Evolutionary conservation across 495 filamentous ascomycete species (phyloP).

Genomic region (Neurospora sp.): DNA sequence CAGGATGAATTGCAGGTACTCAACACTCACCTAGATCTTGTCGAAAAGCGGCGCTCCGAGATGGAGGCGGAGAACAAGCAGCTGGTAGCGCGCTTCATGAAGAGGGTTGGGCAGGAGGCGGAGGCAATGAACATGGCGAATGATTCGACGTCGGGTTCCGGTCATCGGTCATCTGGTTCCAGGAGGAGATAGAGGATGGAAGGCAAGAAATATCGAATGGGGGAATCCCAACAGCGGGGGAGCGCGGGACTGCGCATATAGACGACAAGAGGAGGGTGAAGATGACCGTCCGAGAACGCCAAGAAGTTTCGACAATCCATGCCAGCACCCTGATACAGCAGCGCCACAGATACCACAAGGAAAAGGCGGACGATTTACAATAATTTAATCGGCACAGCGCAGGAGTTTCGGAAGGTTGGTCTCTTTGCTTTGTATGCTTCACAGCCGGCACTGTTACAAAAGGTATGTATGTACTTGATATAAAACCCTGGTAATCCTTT

Average conservation of each 20-base stretch:
- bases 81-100: constrained; percentile 85
- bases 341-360: neutral
- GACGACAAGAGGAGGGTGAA: neutral
- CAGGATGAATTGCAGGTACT: constrained; percentile 84
- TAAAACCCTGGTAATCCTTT: neutral
- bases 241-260: neutral
- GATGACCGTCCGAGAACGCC: neutral
- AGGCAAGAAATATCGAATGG: neutral
- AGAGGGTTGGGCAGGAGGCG: constrained; percentile 70
- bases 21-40: constrained; percentile 79
- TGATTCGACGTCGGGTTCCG: constrained; percentile 10
- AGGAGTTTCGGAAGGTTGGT: neutral
- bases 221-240: neutral
- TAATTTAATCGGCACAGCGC: neutral
- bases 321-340: neutral
- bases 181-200: neutral
- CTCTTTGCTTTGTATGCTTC: neutral
- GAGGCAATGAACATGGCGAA: constrained; percentile 71
- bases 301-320: neutral
- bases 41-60: constrained; percentile 57
- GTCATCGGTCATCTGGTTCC: neutral
- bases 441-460: neutral
- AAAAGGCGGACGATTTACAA: neutral
- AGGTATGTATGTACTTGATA: neutral
- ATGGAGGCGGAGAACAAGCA: constrained; percentile 78